Evolutionary conservation across 805 yeast species (phyloP), one percentile per base, ranked within the genome.

Genomic region (Lipomyces oligophaga): DNA sequence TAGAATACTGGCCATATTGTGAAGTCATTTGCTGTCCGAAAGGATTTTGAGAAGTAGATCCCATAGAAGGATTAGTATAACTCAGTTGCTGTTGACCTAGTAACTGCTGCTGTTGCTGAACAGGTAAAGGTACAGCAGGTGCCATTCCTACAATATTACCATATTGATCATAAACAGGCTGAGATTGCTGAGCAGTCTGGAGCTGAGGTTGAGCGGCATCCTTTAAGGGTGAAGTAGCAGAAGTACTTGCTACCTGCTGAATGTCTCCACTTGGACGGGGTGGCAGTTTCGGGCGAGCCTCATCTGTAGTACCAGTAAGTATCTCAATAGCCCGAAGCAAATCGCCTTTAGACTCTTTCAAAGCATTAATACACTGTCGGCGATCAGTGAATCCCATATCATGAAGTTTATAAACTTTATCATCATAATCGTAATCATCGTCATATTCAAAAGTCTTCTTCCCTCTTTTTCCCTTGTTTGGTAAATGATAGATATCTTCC

Each of bases 361-460:
- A 69, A 22, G 88, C 85, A 58, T 85, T 93, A 43, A 78, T 68
- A 48, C 76, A 74, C 26, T 74, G 67, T 54, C 81, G 83, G 34
- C 71, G 69, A 61, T 81, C 76, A 18, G 63, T 64, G 57, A 68
- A 81, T 0, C 90, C 94, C 64, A 74, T 72, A 18, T 73, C 71
- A 57, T 71, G 73, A 53, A 79, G 63, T 43, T 67, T 65, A 39
- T 72, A 68, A 13, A 78, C 75, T 49, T 73, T 76, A 37, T 69
- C 58, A 31, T 45, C 54, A 40, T 42, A 60, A 36, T 37, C 61
- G 27, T 52, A 50, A 19, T 47, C 44, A 21, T 46, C 52, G 15
- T 50, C 39, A 16, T 38, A 38, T 21, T 47, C 52, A 25, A 38
- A 43, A 1, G 41, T 49, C 33, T 22, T 30, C 16, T 16, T n/a